Evolutionary conservation across 1,284 basidiomycete genomes (phyloP).

Genomic region (Coriolopsis trogii): DNA sequence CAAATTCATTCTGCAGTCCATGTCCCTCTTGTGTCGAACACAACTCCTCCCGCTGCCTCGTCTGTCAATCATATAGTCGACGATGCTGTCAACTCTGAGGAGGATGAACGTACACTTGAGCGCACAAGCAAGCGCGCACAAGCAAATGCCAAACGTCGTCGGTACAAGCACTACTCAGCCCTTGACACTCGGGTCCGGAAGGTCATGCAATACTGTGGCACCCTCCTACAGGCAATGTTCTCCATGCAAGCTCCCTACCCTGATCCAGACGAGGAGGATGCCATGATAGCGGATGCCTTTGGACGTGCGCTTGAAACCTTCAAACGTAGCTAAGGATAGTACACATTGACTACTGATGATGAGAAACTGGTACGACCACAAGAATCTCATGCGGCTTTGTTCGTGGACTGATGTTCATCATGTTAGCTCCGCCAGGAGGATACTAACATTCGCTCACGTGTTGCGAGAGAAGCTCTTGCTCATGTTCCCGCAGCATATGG

Average conservation of each 20-base stretch:
- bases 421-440: background rate
- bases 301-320: background rate
- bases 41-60: background rate
- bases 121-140: background rate
- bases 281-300: background rate
- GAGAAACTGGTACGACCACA: background rate
- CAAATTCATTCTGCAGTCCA: too few species aligned
- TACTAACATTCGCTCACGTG: background rate
- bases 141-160: background rate
- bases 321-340: background rate
- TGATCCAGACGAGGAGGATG: background rate
- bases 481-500: background rate
- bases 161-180: background rate
- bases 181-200: background rate
- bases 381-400: background rate
- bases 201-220: background rate
- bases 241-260: background rate
- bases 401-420: background rate
- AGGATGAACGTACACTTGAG: background rate
- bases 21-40: too few species aligned
- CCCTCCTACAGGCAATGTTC: background rate
- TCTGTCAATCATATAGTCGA: background rate
- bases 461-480: background rate
- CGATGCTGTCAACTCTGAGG: background rate
- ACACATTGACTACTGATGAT: background rate